phyloP scores from a whole-genome alignment of 2,329 filamentous ascomycete genomes.

The Colletotrichum sp. region DNA sequence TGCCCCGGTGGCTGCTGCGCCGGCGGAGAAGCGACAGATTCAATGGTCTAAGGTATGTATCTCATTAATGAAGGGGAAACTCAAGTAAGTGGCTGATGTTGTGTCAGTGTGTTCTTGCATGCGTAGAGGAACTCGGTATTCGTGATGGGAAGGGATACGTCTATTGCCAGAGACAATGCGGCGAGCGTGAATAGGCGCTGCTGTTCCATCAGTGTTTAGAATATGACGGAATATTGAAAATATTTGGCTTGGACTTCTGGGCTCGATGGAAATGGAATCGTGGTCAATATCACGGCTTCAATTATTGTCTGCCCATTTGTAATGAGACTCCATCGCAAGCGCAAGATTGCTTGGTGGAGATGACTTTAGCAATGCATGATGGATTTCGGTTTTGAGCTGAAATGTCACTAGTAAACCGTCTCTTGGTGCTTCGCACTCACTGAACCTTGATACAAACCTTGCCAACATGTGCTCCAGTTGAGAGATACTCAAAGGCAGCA shows the following conservation, averaged over 20 bases:
- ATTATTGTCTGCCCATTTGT: not conserved
- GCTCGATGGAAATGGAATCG: not conserved
- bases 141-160: not conserved
- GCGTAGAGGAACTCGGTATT: conserved; percentile 1
- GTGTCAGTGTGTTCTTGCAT: not conserved
- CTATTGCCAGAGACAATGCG: not conserved
- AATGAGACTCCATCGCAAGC: not conserved
- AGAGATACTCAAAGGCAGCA: not conserved
- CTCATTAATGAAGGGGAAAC: too few relatives aligned
- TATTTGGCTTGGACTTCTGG: not conserved
- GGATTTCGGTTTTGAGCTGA: not conserved
- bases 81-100: not conserved
- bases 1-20: not conserved
- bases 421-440: not conserved
- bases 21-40: not conserved
- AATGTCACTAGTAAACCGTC: not conserved
- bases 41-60: not conserved
- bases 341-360: not conserved
- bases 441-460: conserved; percentile 35
- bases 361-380: not conserved
- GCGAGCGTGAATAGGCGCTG: not conserved
- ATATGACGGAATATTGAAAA: rapidly evolving
- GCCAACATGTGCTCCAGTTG: conserved; percentile 33
- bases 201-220: not conserved
- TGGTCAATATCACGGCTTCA: not conserved